A percentile compares a stretch with the other conserved stretches of the same genome.
These are phyloP conservation scores for Brachypodium distachyon DNA, from an alignment of 202 grass and related monocot species.

Conservation along the genomic window DNA sequence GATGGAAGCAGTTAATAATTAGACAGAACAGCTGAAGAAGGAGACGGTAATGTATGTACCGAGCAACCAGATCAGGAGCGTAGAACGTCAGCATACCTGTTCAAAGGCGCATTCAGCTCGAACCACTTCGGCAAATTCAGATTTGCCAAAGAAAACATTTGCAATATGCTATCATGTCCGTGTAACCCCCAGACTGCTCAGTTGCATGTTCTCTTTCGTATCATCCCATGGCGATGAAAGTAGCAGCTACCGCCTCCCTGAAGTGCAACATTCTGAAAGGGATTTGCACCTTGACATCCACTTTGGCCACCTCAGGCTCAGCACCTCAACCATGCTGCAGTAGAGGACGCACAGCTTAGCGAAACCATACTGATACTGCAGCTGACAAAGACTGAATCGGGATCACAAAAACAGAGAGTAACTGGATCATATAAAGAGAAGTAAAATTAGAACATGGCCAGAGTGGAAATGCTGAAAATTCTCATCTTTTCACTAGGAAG, in stretches of 20 bases:
- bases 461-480: too few species aligned
- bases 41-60: slow-evolving; percentile 58
- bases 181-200: slow-evolving; percentile 33
- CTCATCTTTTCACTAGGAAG: too few species aligned
- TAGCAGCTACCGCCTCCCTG: slow-evolving; percentile 39
- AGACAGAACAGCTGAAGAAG: too few species aligned
- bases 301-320: slow-evolving; percentile 36
- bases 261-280: slow-evolving; percentile 42
- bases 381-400: too few species aligned
- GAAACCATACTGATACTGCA: too few species aligned
- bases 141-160: slow-evolving; percentile 51
- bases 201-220: slow-evolving; percentile 56
- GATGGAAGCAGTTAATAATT: too few species aligned
- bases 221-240: slow-evolving; percentile 45
- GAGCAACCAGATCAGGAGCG: slow-evolving; percentile 37
- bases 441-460: too few species aligned
- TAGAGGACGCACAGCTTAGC: slow-evolving; percentile 34
- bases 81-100: slow-evolving; percentile 47
- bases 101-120: slow-evolving; percentile 49
- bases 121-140: slow-evolving; percentile 49
- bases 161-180: slow-evolving; percentile 57
- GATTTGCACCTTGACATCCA: slow-evolving; percentile 20
- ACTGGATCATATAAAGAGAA: too few species aligned
- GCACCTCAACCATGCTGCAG: slow-evolving; percentile 58
- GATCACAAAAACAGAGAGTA: too few species aligned